Evolutionary conservation across 345 rosid species (phyloP), one percentile per base, ranked within the genome.

Genomic region (Heritiera fomes): DNA sequence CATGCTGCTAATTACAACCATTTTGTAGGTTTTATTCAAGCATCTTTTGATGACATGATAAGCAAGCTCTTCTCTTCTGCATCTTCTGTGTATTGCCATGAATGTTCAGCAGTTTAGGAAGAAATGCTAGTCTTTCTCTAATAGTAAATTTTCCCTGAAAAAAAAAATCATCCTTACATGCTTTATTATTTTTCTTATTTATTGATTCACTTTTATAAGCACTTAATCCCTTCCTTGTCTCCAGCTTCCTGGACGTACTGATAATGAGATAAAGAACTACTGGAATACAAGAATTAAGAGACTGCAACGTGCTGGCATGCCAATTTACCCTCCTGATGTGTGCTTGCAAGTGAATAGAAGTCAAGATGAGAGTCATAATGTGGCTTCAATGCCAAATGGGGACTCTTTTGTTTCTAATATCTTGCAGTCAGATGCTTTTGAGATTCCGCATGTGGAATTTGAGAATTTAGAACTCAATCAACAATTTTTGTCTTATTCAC

Each of bases 261-360:
- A 91, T 77, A 91, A 91, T 78, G 94, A 91, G 85, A 91, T 91
- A 71, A 91, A 91, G 77, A 91, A 89, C 81, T 91, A 88, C 65
- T 89, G 94, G 94, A 91, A 91, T 86, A 91, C 92, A 43, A 78
- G 94, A 50, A 75, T 91, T 76, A 91, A 91, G 88, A 84, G 92
- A 52, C 87, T 85, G 43, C 85, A 84, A 23, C 92, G 92, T 62
- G 92, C 87, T 76, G 91, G 94, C 15, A 89, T 89, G 67, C 89
- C 91, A 66, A 85, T 90, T 14, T 90, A 88, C 75, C 92, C 91
- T 43, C 90, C 89, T 0, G 92, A 88, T 68, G 61, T 92, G 63
- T 82, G 85, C 46, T 77, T 84, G 55, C 88, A 85, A 76, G 84
- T 81, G 71, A 86, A 83, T 69, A 87, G 76, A 45, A 78, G 80